phyloP scores from a whole-genome alignment of 192 early-diverging fungal species.

The Linnemannia schmuckeri region DNA sequence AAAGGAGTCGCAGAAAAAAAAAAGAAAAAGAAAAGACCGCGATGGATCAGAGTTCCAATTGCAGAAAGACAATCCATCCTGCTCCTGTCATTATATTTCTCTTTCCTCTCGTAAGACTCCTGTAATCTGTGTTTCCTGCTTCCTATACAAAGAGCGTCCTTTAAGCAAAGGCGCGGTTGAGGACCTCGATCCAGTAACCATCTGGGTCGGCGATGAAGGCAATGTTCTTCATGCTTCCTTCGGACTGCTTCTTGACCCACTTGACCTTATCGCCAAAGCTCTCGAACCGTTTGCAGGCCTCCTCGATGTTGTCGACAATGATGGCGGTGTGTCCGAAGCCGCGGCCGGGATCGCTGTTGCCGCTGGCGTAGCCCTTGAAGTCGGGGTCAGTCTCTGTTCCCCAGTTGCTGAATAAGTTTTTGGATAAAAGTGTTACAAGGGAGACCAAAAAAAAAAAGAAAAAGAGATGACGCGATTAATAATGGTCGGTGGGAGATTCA shows the following conservation, averaged over 20 bases:
- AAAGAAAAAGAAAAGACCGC: too few relatives aligned
- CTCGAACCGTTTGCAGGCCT: constrained; percentile 83
- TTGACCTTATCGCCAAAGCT: constrained; percentile 77
- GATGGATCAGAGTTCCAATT: background rate
- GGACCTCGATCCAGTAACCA: constrained; percentile 84
- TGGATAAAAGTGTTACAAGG: background rate
- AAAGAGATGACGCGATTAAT: background rate
- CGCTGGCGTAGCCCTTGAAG: constrained; percentile 73
- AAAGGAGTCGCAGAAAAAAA: too few relatives aligned
- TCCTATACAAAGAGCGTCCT: background rate
- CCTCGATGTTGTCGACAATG: constrained; percentile 82
- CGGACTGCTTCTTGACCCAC: constrained; percentile 80
- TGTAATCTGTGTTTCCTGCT: background rate
- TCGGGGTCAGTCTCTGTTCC: constrained; percentile 77
- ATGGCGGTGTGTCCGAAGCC: constrained; percentile 91
- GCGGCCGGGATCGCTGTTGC: constrained; percentile 76
- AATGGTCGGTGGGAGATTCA: background rate
- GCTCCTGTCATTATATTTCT: background rate
- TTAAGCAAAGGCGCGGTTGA: constrained; percentile 35
- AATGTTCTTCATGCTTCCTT: constrained; percentile 87
- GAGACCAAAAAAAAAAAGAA: background rate
- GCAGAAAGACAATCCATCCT: background rate
- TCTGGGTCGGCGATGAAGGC: constrained; percentile 89
- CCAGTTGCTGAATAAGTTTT: constrained; percentile 71
- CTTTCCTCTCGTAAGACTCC: too few relatives aligned